Base-by-base conservation (phyloP, 2,329 filamentous ascomycete genomes). In the Stromatinia cepivora region DNA sequence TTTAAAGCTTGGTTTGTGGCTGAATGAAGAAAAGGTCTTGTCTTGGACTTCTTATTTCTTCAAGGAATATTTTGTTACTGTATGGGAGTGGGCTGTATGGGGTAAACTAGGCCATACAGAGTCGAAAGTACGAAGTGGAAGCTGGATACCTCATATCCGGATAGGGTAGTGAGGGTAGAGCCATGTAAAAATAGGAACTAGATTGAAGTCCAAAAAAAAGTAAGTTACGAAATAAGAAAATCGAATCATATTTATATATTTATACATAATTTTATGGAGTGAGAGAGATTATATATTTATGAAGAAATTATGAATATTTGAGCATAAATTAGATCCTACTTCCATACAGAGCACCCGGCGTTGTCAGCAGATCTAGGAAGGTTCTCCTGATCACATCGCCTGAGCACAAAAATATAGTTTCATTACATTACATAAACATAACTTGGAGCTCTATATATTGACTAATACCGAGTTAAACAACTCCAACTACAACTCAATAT, bases 381-480 rank as follows among this genome's bases (percentile, higher is more conserved):
- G 1, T 17, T 42, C 56, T 28, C 56, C 56, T 15, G 17, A 17
- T 45, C 39, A 11, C 25, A 59, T 56, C 22, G 34, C n/a, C 54
- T 25, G 36, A 58, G 31, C 53, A 56, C 54, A 9, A 22, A 56
- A n/a, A 56, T 56, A 20, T 56, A 31, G 15, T 31, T 10, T 17
- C 54, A 58, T 58, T 39, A 39, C 22, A 56, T 58, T 58, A 58
- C 56, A 42, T 58, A 58, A 42, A 36, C 56, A 58, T n/a, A 34
- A 34, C 31, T 36, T 8, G 53, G n/a, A 56, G 53, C 53, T 56
- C 45, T 22, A 15, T 5, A 15, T n/a, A n/a, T 36, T 34, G 15
- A 34, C 22, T 58, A 57, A 11, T 39, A n/a, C 31, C 53, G 34
- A 57, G 10, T 57, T 22, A 25, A 53, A 28, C 52, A 15, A 42